A percentile compares a stretch with the other conserved stretches of the same genome.
phyloP scores from a whole-genome alignment of 2,329 filamentous ascomycete genomes.

The Penicillium expansum region DNA sequence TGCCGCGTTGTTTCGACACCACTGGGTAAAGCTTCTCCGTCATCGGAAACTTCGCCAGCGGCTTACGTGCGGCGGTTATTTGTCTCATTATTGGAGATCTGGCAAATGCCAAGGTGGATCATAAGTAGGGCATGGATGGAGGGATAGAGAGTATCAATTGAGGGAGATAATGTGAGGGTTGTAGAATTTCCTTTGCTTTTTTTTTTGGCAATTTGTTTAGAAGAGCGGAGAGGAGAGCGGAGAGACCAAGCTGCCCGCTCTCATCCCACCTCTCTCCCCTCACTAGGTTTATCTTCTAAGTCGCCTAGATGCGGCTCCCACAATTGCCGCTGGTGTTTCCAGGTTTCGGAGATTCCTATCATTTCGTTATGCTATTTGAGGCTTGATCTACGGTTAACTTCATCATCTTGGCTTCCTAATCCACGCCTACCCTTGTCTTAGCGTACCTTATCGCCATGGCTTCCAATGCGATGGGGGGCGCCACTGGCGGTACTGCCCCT shows the following conservation, averaged over 20 bases:
- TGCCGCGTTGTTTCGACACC: slow-evolving; percentile 1
- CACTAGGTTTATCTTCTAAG: not conserved
- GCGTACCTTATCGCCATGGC: slow-evolving; percentile 22
- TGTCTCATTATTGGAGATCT: not conserved
- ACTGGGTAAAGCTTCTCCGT: slow-evolving; percentile 8
- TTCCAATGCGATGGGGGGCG: slow-evolving; percentile 17
- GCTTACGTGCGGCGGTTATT: not conserved
- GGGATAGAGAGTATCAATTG: not conserved
- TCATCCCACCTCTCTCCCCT: slow-evolving; percentile 7
- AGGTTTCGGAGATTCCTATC: slow-evolving; percentile 13
- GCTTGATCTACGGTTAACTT: slow-evolving; percentile 2
- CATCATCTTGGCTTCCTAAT: not conserved
- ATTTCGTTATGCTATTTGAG: slow-evolving; percentile 17
- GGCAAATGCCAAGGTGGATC: not conserved
- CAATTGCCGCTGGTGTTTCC: slow-evolving; percentile 16
- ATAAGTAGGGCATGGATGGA: not conserved
- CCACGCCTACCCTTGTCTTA: not conserved
- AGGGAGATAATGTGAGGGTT: not conserved
- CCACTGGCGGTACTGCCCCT: slow-evolving; percentile 50
- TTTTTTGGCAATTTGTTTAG: not conserved
- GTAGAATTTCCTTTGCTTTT: not conserved
- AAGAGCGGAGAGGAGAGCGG: slow-evolving; percentile 8
- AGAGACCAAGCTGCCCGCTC: slow-evolving; percentile 7
- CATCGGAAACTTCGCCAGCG: slow-evolving; percentile 23
- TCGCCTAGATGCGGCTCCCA: slow-evolving; percentile 27